Percentiles rank a stretch among this genome's conserved stretches.
phyloP scores from a whole-genome alignment of 2,329 filamentous ascomycete species.

The Hypoxylon sp. region DNA sequence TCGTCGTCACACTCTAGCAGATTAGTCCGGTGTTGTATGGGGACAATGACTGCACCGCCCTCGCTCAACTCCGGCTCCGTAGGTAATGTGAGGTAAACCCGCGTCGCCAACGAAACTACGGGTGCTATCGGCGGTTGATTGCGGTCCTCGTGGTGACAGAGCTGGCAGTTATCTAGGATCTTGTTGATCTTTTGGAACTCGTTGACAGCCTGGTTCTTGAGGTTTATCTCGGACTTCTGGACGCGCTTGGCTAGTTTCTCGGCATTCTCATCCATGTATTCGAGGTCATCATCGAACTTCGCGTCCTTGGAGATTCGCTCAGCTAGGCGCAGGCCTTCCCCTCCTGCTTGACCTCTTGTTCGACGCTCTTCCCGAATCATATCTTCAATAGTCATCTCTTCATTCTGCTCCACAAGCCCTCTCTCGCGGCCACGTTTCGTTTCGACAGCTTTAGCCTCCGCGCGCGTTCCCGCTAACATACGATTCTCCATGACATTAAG shows the following conservation, averaged over 20 bases:
- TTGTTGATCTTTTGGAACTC: slow-evolving; percentile 93
- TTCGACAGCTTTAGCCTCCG: slow-evolving; percentile 82
- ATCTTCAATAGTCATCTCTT: slow-evolving; percentile 95
- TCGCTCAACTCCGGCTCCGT: slow-evolving; percentile 90
- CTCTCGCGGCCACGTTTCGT: slow-evolving; percentile 88
- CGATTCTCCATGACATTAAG: slow-evolving; percentile 91
- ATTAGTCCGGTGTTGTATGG: slow-evolving; percentile 87
- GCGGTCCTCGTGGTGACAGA: slow-evolving; percentile 91
- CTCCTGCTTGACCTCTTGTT: slow-evolving; percentile 81
- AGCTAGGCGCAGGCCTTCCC: slow-evolving; percentile 85
- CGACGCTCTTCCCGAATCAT: slow-evolving; percentile 96
- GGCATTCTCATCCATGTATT: slow-evolving; percentile 98
- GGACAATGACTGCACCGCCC: slow-evolving; percentile 89
- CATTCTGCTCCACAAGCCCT: slow-evolving; percentile 88
- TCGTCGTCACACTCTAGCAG: slow-evolving; percentile 98
- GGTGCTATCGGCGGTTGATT: slow-evolving; percentile 84
- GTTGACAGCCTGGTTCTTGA: slow-evolving; percentile 87
- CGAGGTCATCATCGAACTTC: slow-evolving; percentile 91
- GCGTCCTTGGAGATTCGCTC: slow-evolving; percentile 94
- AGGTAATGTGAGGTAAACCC: slow-evolving; percentile 88
- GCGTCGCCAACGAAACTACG: slow-evolving; percentile 85
- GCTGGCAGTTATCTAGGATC: slow-evolving; percentile 87
- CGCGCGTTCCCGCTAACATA: slow-evolving; percentile 80
- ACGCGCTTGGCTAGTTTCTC: slow-evolving; percentile 88
- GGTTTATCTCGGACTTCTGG: slow-evolving; percentile 87